Evolutionary conservation across 768 basidiomycete genomes (phyloP), one percentile per base, ranked within the genome.

Genomic region (Auricularia sp.): DNA sequence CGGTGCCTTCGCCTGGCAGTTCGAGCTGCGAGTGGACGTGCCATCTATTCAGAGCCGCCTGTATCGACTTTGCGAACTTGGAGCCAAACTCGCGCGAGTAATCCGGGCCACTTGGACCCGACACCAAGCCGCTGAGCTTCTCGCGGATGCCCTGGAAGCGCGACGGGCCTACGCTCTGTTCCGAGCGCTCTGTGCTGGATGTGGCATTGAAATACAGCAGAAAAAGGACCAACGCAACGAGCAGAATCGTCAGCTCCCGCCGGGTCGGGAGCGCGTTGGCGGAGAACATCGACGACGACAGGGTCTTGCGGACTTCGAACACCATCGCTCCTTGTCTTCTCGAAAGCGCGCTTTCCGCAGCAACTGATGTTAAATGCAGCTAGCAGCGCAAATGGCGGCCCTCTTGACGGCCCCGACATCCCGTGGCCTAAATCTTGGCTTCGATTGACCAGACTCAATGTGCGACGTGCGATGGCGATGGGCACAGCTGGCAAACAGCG

Each of bases 171-270:
- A 88, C 80, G 61, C 83, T 77, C 21, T 34, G 56, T 10, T 29
- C 33, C 33, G 29, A 10, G 56, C 23, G 1, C 78, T 80, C 29
- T 81, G 80, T 7, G 87, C 10, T 73, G 73, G 87, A 87, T 91
- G 60, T 83, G 78, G 3, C 75, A 74, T 93, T 89, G 72, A 87
- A 90, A 44, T 90, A 82, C 56, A 93, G 73, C 35, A 88, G 74
- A 71, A 92, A 90, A 61, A 84, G 74, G 16, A 83, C 77, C 36
- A 90, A 72, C 10, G 86, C 83, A 68, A 87, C 83, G 42, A 91
- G 76, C 66, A 90, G 70, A 68, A 94, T 81, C 10, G 84, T 79
- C 36, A 88, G 68, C 74, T 94, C 93, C 67, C 91, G 84, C 67
- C 87, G 82, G 60, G 82, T 88, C 11, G 87, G 91, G 6, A 59